These are phyloP conservation scores for Podospora pseudopauciseta DNA, from an alignment of 495 filamentous ascomycete species.

Conservation along the genomic window DNA sequence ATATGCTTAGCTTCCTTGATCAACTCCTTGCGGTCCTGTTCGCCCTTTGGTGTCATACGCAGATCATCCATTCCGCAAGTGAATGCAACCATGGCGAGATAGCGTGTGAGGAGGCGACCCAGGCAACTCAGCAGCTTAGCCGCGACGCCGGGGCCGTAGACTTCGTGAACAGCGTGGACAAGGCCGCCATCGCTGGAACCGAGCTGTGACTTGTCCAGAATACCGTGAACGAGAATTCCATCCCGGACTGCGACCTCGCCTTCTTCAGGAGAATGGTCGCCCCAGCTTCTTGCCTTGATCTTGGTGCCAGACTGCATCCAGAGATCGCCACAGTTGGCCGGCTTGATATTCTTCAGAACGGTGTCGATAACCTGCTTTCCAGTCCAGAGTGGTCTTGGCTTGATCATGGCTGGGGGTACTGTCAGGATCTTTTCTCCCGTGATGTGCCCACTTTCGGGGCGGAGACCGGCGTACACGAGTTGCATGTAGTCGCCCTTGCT, in stretches of 20 bases:
- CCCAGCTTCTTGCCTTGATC: conserved; percentile 73
- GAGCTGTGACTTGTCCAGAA: conserved; percentile 94
- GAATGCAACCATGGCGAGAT: conserved; percentile 89
- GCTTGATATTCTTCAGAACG: conserved; percentile 86
- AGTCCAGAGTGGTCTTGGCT: conserved; percentile 84
- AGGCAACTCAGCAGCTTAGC: conserved; percentile 84
- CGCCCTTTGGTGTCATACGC: conserved; percentile 75
- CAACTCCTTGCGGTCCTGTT: conserved; percentile 64
- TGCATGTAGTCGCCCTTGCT: conserved; percentile 86
- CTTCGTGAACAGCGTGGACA: conserved; percentile 87
- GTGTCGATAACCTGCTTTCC: conserved; percentile 96
- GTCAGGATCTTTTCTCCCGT: conserved; percentile 65
- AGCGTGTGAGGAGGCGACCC: conserved; percentile 82
- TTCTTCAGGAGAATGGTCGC: conserved; percentile 52
- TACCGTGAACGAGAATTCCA: conserved; percentile 82
- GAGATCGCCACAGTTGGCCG: conserved; percentile 67
- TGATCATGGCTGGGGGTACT: conserved; percentile 74
- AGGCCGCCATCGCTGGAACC: conserved; percentile 84
- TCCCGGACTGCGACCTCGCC: conserved; percentile 78
- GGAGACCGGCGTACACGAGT: conserved; percentile 80
- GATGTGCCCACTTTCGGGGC: conserved; percentile 86
- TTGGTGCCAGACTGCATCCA: conserved; percentile 75
- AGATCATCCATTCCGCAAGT: conserved; percentile 98
- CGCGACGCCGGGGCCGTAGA: conserved; percentile 82
- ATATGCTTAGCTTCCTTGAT: conserved; percentile 66